Conservation (phyloP, 805 yeast species). For the Candida caryicola region DNA sequence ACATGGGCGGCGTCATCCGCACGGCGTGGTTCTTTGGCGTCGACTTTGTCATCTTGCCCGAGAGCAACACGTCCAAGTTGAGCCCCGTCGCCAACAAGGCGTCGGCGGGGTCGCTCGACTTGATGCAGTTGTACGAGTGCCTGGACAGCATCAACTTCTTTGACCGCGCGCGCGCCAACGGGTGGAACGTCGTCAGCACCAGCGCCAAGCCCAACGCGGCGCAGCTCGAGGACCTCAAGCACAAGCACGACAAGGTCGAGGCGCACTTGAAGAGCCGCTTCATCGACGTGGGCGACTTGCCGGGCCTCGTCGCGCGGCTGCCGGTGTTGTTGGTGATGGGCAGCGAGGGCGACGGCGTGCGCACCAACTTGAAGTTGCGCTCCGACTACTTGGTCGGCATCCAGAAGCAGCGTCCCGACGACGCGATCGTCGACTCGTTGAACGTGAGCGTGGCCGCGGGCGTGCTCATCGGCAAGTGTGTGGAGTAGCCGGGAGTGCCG, state of each 20-base stretch:
- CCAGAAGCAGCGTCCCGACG: constrained; percentile 28
- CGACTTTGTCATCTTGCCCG: constrained; percentile 71
- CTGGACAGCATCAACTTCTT: constrained; percentile 62
- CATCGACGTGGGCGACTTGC: constrained; percentile 43
- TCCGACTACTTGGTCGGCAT: constrained; percentile 53
- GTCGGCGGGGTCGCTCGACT: constrained; percentile 81
- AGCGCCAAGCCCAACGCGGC: constrained; percentile 36
- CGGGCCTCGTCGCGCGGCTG: constrained; percentile 37
- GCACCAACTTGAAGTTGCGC: constrained; percentile 59
- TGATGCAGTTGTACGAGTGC: constrained; percentile 57
- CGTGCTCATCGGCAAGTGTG: constrained; percentile 42
- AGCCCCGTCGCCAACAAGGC: constrained; percentile 79
- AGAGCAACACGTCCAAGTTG: constrained; percentile 66
- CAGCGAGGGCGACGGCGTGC: constrained; percentile 80
- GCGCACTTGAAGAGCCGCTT: constrained; percentile 30
- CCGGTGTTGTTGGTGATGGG: constrained; percentile 79
- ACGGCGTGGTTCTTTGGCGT: constrained; percentile 81
- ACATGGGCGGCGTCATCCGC: constrained; percentile 78
- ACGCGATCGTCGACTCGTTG: constrained; percentile 61
- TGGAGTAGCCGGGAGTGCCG: background rate
- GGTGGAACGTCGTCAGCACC: constrained; percentile 74
- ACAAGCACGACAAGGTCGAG: constrained; percentile 26
- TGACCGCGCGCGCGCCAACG: constrained; percentile 50
- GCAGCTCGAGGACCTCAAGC: constrained; percentile 17
- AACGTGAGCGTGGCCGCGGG: constrained; percentile 92